A percentile compares a stretch with the other conserved stretches of the same genome.
Evolutionary conservation across 495 filamentous ascomycete species (phyloP).

Genomic region (Daldinia bambusicola): DNA sequence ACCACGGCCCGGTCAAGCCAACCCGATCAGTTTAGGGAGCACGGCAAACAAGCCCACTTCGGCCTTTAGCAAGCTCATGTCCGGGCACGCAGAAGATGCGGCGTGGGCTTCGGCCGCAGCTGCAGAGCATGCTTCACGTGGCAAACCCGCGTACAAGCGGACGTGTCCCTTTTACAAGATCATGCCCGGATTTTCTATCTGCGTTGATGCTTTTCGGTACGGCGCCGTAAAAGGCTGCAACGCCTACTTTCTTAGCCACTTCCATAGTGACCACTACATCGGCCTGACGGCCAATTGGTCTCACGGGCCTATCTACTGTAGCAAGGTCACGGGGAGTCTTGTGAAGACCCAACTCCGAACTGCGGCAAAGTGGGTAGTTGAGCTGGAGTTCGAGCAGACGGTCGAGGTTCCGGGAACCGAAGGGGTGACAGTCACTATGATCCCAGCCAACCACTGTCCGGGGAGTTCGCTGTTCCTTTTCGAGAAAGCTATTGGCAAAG

Average conservation of each 20-base stretch:
- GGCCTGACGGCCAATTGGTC: conserved; percentile 88
- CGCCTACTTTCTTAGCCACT: conserved; percentile 97
- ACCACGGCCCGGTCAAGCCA: conserved; percentile 78
- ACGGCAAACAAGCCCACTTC: conserved; percentile 58
- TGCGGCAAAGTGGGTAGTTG: conserved; percentile 83
- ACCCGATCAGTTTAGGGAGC: conserved; percentile 69
- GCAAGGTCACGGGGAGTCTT: conserved; percentile 87
- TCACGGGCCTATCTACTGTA: conserved; percentile 97
- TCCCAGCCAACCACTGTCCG: conserved; percentile 97
- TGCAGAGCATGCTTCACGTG: conserved; percentile 76
- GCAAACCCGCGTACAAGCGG: conserved; percentile 88
- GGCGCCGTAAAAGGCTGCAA: conserved; percentile 90
- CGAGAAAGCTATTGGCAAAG: conserved; percentile 74
- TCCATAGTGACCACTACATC: conserved; percentile 97
- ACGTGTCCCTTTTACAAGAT: conserved; percentile 99
- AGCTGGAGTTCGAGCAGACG: conserved; percentile 85
- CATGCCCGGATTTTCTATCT: conserved; percentile 88
- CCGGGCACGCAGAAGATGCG: conserved; percentile 84
- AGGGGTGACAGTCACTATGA: conserved; percentile 89
- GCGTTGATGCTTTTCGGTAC: conserved; percentile 96
- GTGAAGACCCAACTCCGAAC: conserved; percentile 87
- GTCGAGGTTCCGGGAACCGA: conserved; percentile 80
- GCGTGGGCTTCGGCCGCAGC: conserved; percentile 91
- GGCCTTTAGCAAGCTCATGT: conserved; percentile 93
- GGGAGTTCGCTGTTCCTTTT: conserved; percentile 95